Evolutionary conservation across 1,284 basidiomycete species (phyloP), one percentile per base, ranked within the genome.

Genomic region (Exobasidium rhododendri): DNA sequence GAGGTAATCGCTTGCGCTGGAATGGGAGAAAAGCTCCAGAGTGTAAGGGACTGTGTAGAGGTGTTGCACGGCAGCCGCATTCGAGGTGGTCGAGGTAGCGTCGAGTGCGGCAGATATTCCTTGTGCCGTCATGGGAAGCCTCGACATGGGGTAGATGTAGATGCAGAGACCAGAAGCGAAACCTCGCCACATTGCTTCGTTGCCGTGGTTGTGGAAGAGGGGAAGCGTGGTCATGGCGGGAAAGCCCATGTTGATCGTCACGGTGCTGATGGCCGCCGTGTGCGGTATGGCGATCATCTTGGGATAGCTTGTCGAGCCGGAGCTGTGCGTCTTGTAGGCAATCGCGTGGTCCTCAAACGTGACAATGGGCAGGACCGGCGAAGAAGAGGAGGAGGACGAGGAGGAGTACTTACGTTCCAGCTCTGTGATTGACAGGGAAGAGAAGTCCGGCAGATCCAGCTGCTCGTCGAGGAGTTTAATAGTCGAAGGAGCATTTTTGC

Each of bases 1-100:
- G 2, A 83, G 72, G 1, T 85, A 85, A 63, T 83, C 83, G n/a
- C 81, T 73, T 0, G 83, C 82, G 75, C 87, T 86, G 2, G 80
- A 26, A 24, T 50, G 47, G 17, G 29, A 83, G 0, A 87, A 79
- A 1, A 87, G 80, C 79, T 84, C 82, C 73, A 79, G 77, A 0
- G 81, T 80, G 58, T 81, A 83, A 0, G 83, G 82, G 2, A 83
- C 82, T 6, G 81, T 82, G 53, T 81, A 81, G 57, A 77, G 55
- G 55, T 53, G 31, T 30, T 40, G 24, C 52, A 59, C 31, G 61
- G 62, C 24, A 43, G 22, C 11, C 46, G 43, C 14, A 59, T 58
- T 4, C 58, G 62, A 28, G 56, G 35, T 44, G 22, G 6, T 43
- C 65, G 53, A 59, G 20, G 63, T 61, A 17, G 56, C 63, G 13